A percentile compares a stretch with the other conserved stretches of the same genome.
These are phyloP conservation scores for Xylaria longipes DNA, from an alignment of 495 filamentous ascomycete genomes.

Conservation along the genomic window DNA sequence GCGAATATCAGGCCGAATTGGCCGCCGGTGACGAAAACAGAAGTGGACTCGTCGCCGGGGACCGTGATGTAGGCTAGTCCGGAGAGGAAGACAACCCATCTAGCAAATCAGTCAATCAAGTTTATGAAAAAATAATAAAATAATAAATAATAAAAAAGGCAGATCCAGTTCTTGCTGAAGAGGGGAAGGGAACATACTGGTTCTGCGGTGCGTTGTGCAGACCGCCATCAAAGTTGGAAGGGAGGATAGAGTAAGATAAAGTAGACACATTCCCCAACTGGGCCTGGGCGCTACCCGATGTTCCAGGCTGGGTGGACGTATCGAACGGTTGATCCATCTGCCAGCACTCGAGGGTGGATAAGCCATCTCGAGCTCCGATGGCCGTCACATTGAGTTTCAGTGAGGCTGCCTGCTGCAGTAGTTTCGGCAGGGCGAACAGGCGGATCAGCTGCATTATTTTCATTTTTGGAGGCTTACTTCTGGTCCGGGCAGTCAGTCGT, in stretches of 20 bases:
- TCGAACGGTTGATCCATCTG: slow-evolving; percentile 50
- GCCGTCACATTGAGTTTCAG: slow-evolving; percentile 39
- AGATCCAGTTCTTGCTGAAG: not conserved
- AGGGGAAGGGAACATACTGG: slow-evolving; percentile 46
- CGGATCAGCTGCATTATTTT: slow-evolving; percentile 3
- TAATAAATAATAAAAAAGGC: too few relatives aligned
- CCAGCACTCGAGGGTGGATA: slow-evolving; percentile 64
- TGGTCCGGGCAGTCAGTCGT: not conserved
- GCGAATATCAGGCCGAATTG: slow-evolving; percentile 56
- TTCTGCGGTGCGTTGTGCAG: slow-evolving; percentile 57
- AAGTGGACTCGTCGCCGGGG: slow-evolving; percentile 46
- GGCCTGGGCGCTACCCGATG: slow-evolving; percentile 43
- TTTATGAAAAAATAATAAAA: too few relatives aligned
- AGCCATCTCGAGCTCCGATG: slow-evolving; percentile 34
- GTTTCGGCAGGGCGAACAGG: slow-evolving; percentile 4
- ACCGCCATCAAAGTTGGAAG: slow-evolving; percentile 56
- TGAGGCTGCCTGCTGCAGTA: slow-evolving; percentile 5
- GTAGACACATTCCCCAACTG: slow-evolving; percentile 46
- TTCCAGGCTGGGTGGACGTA: slow-evolving; percentile 51
- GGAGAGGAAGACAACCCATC: slow-evolving; percentile 59
- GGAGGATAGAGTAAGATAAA: slow-evolving; percentile 50
- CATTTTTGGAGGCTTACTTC: not conserved
- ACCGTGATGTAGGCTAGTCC: slow-evolving; percentile 60
- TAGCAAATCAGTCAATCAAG: slow-evolving; percentile 27
- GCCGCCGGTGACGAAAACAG: slow-evolving; percentile 52